A percentile compares a stretch with the other conserved stretches of the same genome.
These are phyloP conservation scores for Orobanche coerulescens DNA, from an alignment of 257 asterid genomes.

Conservation along the genomic window DNA sequence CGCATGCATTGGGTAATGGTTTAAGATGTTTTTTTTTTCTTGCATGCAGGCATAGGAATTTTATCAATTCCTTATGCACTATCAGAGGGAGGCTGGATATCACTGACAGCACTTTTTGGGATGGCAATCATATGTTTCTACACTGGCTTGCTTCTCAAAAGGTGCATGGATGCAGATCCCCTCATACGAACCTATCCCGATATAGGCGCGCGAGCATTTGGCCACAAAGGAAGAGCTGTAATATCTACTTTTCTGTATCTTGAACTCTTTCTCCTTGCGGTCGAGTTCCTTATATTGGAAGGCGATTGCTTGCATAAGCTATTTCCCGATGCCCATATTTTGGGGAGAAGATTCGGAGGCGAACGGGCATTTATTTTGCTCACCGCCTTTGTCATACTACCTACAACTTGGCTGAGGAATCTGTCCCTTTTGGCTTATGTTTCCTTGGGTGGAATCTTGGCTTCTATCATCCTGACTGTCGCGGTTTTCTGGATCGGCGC, in stretches of 20 bases:
- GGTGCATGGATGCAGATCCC: constrained; percentile 38
- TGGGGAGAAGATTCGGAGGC: constrained; percentile 27
- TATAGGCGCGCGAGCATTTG: constrained; percentile 42
- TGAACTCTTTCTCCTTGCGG: constrained; percentile 42
- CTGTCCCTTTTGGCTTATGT: constrained; percentile 41
- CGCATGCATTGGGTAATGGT: no score
- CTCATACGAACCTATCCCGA: constrained; percentile 38
- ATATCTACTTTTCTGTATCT: constrained; percentile 35
- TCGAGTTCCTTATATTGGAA: constrained; percentile 47
- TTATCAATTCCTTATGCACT: constrained; percentile 49
- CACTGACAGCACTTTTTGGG: constrained; percentile 20
- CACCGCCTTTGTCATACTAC: constrained; percentile 37
- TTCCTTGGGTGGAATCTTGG: constrained; percentile 43
- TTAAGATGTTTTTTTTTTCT: background rate
- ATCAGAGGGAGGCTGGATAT: constrained; percentile 46
- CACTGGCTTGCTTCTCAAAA: constrained; percentile 40
- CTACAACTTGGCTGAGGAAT: constrained; percentile 47
- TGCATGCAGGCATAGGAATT: constrained; percentile 38
- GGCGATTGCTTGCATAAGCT: constrained; percentile 51
- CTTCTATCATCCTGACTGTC: constrained; percentile 27
- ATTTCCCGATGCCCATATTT: constrained; percentile 28
- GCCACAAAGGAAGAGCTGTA: constrained; percentile 32
- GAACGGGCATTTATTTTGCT: constrained; percentile 29
- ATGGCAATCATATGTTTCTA: constrained; percentile 34
- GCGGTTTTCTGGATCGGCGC: constrained; percentile 40